These are phyloP conservation scores for Helminthosporium solani DNA, from an alignment of 2,329 filamentous ascomycete genomes.

Conservation along the genomic window DNA sequence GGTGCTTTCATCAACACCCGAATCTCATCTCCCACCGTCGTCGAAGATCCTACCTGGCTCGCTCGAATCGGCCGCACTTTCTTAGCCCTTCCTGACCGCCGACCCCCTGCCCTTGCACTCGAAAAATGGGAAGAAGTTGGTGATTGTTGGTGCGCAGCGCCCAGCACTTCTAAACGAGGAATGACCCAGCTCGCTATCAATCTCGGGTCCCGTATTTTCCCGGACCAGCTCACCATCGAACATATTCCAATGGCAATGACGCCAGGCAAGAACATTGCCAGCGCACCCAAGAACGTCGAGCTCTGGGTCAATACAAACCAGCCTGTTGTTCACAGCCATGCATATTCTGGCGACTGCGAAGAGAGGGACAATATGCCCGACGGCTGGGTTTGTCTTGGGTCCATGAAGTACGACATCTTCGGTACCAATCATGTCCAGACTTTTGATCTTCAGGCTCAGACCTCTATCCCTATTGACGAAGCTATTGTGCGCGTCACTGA, in stretches of 20 bases:
- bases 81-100: constrained; percentile 25
- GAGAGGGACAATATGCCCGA: constrained; percentile 8
- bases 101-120: constrained; percentile 59
- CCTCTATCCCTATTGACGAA: constrained; percentile 31
- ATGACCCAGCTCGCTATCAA: constrained; percentile 65
- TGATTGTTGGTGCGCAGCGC: constrained; percentile 80
- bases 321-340: constrained; percentile 21
- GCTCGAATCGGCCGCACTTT: constrained; percentile 9
- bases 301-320: constrained; percentile 46
- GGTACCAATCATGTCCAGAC: constrained; percentile 46
- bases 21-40: constrained; percentile 58
- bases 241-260: constrained; percentile 46
- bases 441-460: constrained; percentile 38
- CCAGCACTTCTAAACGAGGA: constrained; percentile 49
- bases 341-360: constrained; percentile 14
- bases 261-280: constrained; percentile 36
- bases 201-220: constrained; percentile 39
- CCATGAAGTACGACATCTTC: constrained; percentile 45
- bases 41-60: constrained; percentile 13
- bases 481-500: constrained; percentile 43
- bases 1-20: constrained; percentile 65
- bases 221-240: constrained; percentile 47
- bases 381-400: constrained; percentile 45
- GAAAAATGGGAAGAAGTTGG: constrained; percentile 72
- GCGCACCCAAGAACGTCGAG: constrained; percentile 48